A percentile compares a stretch with the other conserved stretches of the same genome.
These are phyloP conservation scores for Trichoderma arundinaceum DNA, from an alignment of 2,329 filamentous ascomycete species.

Conservation along the genomic window DNA sequence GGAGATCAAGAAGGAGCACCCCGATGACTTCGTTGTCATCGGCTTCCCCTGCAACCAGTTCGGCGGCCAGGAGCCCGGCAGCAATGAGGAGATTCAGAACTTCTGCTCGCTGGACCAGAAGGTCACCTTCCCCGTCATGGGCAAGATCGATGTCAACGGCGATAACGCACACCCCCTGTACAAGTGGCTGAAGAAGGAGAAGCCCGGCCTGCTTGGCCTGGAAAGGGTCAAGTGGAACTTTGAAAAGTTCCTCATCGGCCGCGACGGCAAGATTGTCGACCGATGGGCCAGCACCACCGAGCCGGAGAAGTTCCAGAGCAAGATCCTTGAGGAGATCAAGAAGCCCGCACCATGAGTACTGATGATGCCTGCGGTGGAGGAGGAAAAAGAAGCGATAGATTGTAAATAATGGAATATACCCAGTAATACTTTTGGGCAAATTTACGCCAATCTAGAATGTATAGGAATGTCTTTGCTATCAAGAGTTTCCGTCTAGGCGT, in stretches of 20 bases:
- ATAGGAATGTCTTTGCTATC: no score
- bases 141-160: slow-evolving; percentile 95
- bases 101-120: slow-evolving; percentile 86
- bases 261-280: slow-evolving; percentile 82
- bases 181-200: slow-evolving; percentile 72
- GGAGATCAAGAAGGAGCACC: slow-evolving; percentile 69
- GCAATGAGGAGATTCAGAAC: slow-evolving; percentile 77
- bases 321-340: slow-evolving; percentile 76
- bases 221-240: slow-evolving; percentile 99
- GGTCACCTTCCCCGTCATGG: slow-evolving; percentile 86
- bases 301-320: slow-evolving; percentile 78
- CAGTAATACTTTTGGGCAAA: neutral
- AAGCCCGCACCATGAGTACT: slow-evolving; percentile 41
- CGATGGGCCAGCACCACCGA: slow-evolving; percentile 89
- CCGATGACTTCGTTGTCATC: slow-evolving; percentile 80
- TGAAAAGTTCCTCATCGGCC: slow-evolving; percentile 93
- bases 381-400: neutral
- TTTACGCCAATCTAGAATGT: neutral
- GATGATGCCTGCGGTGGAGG: neutral
- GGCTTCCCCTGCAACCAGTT: slow-evolving; percentile 99
- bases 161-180: slow-evolving; percentile 51
- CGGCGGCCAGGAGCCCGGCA: slow-evolving; percentile 84
- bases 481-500: no score
- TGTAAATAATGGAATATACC: slow-evolving; percentile 9
- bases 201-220: slow-evolving; percentile 83